Evolutionary conservation across 495 filamentous ascomycete species (phyloP), one percentile per base, ranked within the genome.

Genomic region (Lichina pygmaea): DNA sequence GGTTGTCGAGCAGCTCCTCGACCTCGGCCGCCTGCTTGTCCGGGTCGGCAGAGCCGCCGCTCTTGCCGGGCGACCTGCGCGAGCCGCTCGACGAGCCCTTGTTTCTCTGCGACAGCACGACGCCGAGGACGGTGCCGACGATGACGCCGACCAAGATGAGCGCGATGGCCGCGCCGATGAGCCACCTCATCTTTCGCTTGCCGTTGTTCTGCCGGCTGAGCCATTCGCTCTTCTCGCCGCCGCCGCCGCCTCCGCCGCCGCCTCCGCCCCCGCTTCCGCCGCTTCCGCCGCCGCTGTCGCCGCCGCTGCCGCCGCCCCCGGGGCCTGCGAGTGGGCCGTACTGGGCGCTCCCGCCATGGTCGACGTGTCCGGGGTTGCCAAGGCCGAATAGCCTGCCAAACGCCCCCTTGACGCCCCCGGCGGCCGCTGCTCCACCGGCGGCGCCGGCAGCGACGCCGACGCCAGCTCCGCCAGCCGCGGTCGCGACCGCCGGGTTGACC

Each of bases 1-100:
- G 50, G 57, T 93, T 93, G 52, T 75, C 73, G 68, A 95, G 67
- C 10, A 94, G 63, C 6, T 64, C 65, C 58, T 86, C 66, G 58
- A 95, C 92, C 62, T 93, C 80, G 6, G 62, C 47, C 0, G 81
- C 86, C 52, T 92, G 61, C 55, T 70, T 73, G 54, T 68, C 57
- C 12, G 93, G 68, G 53, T 85, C 81, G 10, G 3, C 36, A 1
- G 3, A 1, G 31, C 74, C 76, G 50, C 78, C 78, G 17, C 54
- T 52, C 46, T 59, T 50, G 12, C 46, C 45, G 5, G 8, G 8
- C 13, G 50, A 47, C n/a, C 41, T 13, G 3, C 46, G 42, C 30
- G 53, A 51, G 17, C 54, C 56, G 42, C 51, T 46, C 33, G 37
- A 49, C 33, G 50, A 46, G 13, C 32, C 46, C 8, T 42, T 34